Conservation (phyloP, 352 stramenopile genomes). For the Globisporangium recalcitrans region DNA sequence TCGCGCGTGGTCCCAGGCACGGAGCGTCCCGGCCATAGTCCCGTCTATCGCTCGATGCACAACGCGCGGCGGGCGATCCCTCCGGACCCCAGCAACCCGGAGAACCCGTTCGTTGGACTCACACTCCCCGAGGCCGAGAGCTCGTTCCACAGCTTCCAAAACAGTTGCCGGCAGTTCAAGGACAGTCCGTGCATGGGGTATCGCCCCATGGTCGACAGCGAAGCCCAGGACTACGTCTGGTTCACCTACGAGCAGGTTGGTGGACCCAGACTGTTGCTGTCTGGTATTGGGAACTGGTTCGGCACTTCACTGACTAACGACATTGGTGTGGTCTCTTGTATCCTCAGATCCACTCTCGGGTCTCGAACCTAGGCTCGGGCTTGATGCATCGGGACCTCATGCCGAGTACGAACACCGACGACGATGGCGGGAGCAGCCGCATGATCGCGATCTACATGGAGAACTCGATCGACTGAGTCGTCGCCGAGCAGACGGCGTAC, state of each 20-base stretch:
- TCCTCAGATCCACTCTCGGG: conserved; percentile 24
- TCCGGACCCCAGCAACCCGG: conserved; percentile 25
- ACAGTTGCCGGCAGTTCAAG: conserved; percentile 21
- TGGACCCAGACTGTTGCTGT: not conserved
- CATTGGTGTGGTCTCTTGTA: not conserved
- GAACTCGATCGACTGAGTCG: conserved; percentile 95
- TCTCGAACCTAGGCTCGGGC: conserved; percentile 32
- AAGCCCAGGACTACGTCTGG: conserved; percentile 40
- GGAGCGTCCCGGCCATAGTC: conserved; percentile 30
- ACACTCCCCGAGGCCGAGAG: conserved; percentile 31
- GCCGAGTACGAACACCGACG: conserved; percentile 21
- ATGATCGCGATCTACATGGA: conserved; percentile 95
- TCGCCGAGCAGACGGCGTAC: conserved; percentile 87
- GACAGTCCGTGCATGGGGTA: conserved; percentile 37
- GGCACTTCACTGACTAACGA: not conserved
- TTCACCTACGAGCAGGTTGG: conserved; percentile 50
- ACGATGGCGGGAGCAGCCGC: conserved; percentile 20
- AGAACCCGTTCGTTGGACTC: conserved; percentile 37
- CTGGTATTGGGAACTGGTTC: not conserved
- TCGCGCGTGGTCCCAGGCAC: conserved; percentile 40
- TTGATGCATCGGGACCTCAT: conserved; percentile 46
- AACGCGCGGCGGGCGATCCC: conserved; percentile 24
- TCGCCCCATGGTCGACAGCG: conserved; percentile 28
- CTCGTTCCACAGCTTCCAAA: conserved; percentile 46
- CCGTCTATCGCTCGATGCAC: conserved; percentile 41